Evolutionary conservation across 768 basidiomycete genomes (phyloP), one percentile per base, ranked within the genome.

Genomic region (Hygrophoropsis aurantiaca): DNA sequence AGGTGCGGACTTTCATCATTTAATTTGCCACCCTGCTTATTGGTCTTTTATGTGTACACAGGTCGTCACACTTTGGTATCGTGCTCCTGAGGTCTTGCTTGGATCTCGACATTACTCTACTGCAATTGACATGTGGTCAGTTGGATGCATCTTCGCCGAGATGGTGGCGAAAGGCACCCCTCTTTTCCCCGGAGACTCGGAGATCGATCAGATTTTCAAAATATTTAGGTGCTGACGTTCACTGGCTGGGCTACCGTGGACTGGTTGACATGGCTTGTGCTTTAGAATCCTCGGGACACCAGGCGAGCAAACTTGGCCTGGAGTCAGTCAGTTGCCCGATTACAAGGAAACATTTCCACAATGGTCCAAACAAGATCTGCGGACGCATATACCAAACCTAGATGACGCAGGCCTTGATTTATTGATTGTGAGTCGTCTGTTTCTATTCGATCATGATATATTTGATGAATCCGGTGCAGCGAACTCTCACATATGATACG

Each of bases 41-140:
- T 38, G 18, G 9, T 16, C 35, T 66, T 40, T 49, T 51, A 47
- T 24, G 44, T 47, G 23, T 38, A 21, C 10, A 4, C 62, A 99
- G 97, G 97, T 99, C 40, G 97, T 99, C 18, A 99, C 97, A 9
- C 78, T 99, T 32, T 99, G 97, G 97, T 99, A 99, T 65, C 91
- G 97, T 40, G 92, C 95, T 4, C 97, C 97, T 3, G 97, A 99
- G 66, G 95, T 99, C 41, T 75, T 99, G 16, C 84, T 99, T 2
- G 95, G 95, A 24, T 88, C 91, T 4, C 84, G 94, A 35, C 94
- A 98, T 66, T 99, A 99, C 70, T 87, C 92, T 13, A 99, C 97
- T 2, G 91, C 93, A 3, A 90, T 99, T 59, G 97, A 99, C 71
- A 97, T 98, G 92, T 99, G 97, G 97, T 94, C 92, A n/a, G 95